Percentiles rank a stretch among this genome's conserved stretches.
phyloP scores from a whole-genome alignment of 345 rosid genomes.

The Orychophragmus violaceus region DNA sequence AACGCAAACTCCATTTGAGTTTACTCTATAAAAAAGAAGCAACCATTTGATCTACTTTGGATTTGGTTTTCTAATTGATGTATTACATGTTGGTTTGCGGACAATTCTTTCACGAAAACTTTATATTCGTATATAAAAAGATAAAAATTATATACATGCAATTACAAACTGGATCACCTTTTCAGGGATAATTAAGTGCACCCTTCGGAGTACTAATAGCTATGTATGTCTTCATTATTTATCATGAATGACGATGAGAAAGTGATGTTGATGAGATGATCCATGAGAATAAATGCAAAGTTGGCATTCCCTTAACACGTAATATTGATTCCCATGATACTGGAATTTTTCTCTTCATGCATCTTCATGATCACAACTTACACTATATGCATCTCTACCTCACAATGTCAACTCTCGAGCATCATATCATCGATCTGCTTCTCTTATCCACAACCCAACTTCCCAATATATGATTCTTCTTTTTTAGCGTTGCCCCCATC shows the following conservation, averaged over 20 bases:
- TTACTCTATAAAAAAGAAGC: not conserved
- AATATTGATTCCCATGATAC: constrained; percentile 14
- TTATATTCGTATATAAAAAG: not conserved
- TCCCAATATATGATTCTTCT: not conserved
- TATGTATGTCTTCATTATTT: not conserved
- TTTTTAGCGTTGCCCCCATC: constrained; percentile 2
- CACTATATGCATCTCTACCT: constrained; percentile 9
- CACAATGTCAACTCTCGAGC: constrained; percentile 24
- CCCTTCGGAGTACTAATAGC: not conserved
- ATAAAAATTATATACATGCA: not conserved
- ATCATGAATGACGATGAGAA: not conserved
- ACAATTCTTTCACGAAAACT: not conserved
- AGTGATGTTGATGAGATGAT: too few relatives aligned
- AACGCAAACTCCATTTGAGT: not conserved
- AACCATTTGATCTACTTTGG: not conserved
- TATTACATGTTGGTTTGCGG: not conserved
- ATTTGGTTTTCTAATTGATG: not conserved
- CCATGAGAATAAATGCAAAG: constrained; percentile 18
- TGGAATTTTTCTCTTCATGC: constrained; percentile 20
- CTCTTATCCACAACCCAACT: constrained; percentile 24
- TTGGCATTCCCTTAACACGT: constrained; percentile 33
- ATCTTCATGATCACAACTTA: constrained; percentile 25
- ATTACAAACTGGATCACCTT: not conserved
- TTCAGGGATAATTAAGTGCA: not conserved
- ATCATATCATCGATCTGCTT: constrained; percentile 11